Base-by-base conservation (phyloP, 2,329 filamentous ascomycete genomes). In the Fusarium mexicanum region DNA sequence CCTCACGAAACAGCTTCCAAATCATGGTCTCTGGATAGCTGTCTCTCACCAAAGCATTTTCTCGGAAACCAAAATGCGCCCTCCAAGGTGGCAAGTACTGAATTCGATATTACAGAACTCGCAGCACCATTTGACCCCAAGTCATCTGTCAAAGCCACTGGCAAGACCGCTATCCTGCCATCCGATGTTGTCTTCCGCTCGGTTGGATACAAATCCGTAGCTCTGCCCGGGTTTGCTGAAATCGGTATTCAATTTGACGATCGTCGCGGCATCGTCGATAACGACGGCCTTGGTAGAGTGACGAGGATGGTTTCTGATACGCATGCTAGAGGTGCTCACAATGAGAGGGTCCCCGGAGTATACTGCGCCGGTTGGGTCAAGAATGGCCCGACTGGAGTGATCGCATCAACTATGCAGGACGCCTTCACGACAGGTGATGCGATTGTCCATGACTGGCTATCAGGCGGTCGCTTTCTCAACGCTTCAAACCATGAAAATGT, bases 301-400 rank as follows among this genome's bases (percentile, higher is more conserved):
- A 81, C 81, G 63, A 85, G 77, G 78, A 85, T 76, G 76, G 82
- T 73, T 18, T 77, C 79, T 64, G 68, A 77, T 69, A 47, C 77
- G 59, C 44, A 70, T 26, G 72, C 68, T 24, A 76, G 80, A 73
- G 69, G 80, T 72, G 81, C 75, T 73, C 81, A 67, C 77, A 86
- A 60, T 76, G 85, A 74, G 83, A 87, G 70, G 78, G 85, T 74
- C 79, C 90, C 92, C 1, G 94, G 96, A 0, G 83, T 98, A 35
- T 99, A 99, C 83, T 97, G 95, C 74, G 93, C 96, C 22, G 96
- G 96, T 1, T 99, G 96, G 96, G 95, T 98, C 16, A 98, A 98
- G 85, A 90, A 93, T 41, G 96, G 96, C 0, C 96, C 96, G 0
- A 98, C 95, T 0, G 96, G 96, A 6, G 95, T 98, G 8, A 99